phyloP scores from a whole-genome alignment of 306 rosid species.

The Castanea sativa region DNA sequence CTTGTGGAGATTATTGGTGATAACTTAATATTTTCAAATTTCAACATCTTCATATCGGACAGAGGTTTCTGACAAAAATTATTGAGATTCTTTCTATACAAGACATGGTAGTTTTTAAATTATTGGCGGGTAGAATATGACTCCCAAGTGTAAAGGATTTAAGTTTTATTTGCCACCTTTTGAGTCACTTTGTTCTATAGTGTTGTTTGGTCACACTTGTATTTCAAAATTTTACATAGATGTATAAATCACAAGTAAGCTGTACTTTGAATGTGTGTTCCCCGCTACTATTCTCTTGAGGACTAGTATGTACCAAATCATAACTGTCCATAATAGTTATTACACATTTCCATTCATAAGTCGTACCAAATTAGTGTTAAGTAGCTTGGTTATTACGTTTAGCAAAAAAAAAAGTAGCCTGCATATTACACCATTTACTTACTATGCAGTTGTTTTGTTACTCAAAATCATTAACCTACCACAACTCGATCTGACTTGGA shows the following conservation, averaged over 20 bases:
- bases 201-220: background rate
- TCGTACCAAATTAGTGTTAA: no score
- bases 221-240: background rate
- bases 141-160: background rate
- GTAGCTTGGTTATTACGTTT: no score
- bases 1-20: slow-evolving; percentile 68
- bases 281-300: background rate
- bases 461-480: no score
- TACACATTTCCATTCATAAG: no score
- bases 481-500: no score
- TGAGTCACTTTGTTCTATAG: background rate
- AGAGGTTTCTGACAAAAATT: background rate
- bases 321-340: no score
- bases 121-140: background rate
- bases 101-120: background rate
- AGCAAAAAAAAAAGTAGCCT: no score
- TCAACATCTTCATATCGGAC: background rate
- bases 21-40: background rate
- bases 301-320: background rate
- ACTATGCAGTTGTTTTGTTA: no score
- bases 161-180: background rate
- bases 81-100: background rate
- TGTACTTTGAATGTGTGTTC: background rate
- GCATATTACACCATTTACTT: no score
- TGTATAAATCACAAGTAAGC: background rate